Evolutionary conservation across 768 basidiomycete species (phyloP), one percentile per base, ranked within the genome.

Genomic region (Naganishia onofrii): DNA sequence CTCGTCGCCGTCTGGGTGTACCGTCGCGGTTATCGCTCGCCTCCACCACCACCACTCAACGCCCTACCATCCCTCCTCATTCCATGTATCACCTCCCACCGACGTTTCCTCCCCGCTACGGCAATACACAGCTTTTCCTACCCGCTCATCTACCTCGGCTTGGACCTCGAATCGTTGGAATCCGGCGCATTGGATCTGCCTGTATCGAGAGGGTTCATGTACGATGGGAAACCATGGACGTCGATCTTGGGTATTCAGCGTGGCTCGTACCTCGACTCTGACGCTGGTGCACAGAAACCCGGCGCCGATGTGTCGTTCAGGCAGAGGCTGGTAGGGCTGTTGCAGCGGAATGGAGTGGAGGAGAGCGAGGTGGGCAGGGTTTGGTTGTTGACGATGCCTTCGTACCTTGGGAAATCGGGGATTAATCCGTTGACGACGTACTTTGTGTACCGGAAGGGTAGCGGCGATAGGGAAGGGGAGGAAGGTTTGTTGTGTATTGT

Each of bases 381-480:
- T 0, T 91, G 88, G 88, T 85, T 90, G 83, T 81, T 90, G 80
- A 88, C 89, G 2, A 89, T 89, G 87, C 89, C 89, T 3, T 86
- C 84, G 65, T 85, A 86, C 64, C 69, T 88, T 32, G 89, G 89
- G 0, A 85, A 83, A 64, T 87, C 88, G 75, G 89, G 88, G 0
- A 88, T 89, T 66, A 90, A 90, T 70, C 89, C 89, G 0, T 79
- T 90, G 52, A 87, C 87, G 0, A 86, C 88, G 29, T 89, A 89
- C 78, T 89, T 86, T 72, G 85, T 86, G 74, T 90, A 90, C 75
- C 76, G 82, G 52, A 58, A 70, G 19, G 78, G 73, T 0, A n/a
- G 29, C 46, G 28, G 23, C 51, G 55, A 38, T 36, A 19, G 55
- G 23, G 46, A 34, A 56, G 53, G 28, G 28, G 31, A n/a, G 19